Evolutionary conservation across 345 rosid genomes (phyloP), one percentile per base, ranked within the genome.

Genomic region (Jatropha curcas): DNA sequence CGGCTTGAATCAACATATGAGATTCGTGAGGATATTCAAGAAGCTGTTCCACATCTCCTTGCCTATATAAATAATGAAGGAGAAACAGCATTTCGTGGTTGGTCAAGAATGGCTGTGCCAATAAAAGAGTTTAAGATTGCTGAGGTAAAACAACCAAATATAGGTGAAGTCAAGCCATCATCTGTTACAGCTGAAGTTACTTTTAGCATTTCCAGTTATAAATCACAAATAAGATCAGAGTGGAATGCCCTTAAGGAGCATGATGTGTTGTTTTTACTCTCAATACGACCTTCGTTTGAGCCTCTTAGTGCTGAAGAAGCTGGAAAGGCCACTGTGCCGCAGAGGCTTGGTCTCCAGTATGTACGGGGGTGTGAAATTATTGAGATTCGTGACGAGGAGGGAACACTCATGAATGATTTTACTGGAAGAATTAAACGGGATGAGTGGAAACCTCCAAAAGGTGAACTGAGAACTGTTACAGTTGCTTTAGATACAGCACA

Each of bases 81-180:
- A 69, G 92, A 91, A 53, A 74, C 97, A 75, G 90, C 97, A 71
- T 95, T 95, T 56, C 98, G 99, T 77, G 99, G 99, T 65, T 95
- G 98, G 99, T 95, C 99, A 67, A 88, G 99, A 77, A 95, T 95
- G 99, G 99, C 86, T 63, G 98, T 95, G 71, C 98, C 99, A 7
- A 82, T 92, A 71, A 91, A 76, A 78, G 83, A 81, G 52, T 92
- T 92, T 77, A 95, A 81, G 82, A 88, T 92, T 70, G 68, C 85
- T 55, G 91, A 85, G 85, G 92, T 90, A 74, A 95, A 92, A 76
- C 98, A 91, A 86, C 96, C 99, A 48, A 95, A 92, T 80, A 92
- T 95, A 58, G 99, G 99, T 76, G 99, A 95, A 84, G 99, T 90
- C 76, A 95, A 95, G 86, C 99, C 98, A 11, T 80, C 98, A 59